These are phyloP conservation scores for Alternaria gaisen DNA, from an alignment of 2,329 filamentous ascomycete species.

Conservation along the genomic window DNA sequence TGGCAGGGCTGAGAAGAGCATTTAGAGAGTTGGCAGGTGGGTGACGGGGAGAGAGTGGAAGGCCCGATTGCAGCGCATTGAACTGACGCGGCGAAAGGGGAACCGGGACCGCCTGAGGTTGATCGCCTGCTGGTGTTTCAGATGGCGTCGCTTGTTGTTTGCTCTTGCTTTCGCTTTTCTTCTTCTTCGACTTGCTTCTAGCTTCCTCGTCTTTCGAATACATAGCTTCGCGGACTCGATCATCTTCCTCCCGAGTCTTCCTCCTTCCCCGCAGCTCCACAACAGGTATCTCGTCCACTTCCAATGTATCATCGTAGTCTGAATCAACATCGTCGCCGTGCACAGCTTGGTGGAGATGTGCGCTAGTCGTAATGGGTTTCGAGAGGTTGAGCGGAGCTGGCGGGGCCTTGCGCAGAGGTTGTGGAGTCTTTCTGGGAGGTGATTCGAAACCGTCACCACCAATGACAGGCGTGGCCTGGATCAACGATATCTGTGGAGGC, in stretches of 20 bases:
- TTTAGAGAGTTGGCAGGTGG: constrained; percentile 50
- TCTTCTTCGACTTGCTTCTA: constrained; percentile 78
- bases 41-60: constrained; percentile 51
- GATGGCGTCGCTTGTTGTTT: constrained; percentile 45
- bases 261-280: constrained; percentile 73
- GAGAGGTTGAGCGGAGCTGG: constrained; percentile 83
- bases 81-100: constrained; percentile 44
- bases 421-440: constrained; percentile 41
- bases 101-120: constrained; percentile 28
- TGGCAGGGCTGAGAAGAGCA: constrained; percentile 61
- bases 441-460: constrained; percentile 50
- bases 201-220: constrained; percentile 72
- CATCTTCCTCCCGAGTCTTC: constrained; percentile 88
- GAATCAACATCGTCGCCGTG: constrained; percentile 74
- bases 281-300: constrained; percentile 69
- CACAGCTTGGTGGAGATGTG: constrained; percentile 56
- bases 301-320: constrained; percentile 81
- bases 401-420: constrained; percentile 76
- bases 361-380: constrained; percentile 53
- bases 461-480: constrained; percentile 50
- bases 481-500: constrained; percentile 49
- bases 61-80: constrained; percentile 41
- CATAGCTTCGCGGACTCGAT: constrained; percentile 76
- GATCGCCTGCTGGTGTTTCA: constrained; percentile 25
- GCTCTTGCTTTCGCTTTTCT: constrained; percentile 63